Evolutionary conservation across 2,329 filamentous ascomycete species (phyloP), one percentile per base, ranked within the genome.

Genomic region (Aspergillus phoenicis): DNA sequence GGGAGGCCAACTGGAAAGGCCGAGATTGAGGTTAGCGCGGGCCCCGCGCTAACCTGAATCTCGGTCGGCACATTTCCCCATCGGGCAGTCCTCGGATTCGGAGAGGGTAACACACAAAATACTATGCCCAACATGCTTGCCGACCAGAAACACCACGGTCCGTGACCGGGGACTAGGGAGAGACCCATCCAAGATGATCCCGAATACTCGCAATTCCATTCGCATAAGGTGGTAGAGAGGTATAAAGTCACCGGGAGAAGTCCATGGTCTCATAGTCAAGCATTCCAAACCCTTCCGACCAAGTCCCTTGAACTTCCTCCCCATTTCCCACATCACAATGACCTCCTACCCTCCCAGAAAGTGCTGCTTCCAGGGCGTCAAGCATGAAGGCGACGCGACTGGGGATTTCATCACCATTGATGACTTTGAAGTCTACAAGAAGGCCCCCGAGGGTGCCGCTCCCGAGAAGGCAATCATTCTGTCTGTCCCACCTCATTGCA

Each of bases 341-440:
- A 20, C 45, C 24, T 49, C 45, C 3, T 49, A 26, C 45, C 45
- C 24, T 15, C 45, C 45, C 1, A 28, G 45, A 26, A 26, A 26
- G 41, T 58, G 57, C 48, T 58, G 57, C 47, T 33, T 28, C 15
- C 36, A 58, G 28, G 47, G 47, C 24, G 57, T 58, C 20, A 58
- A 58, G 48, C 57, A 58, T 30, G 57, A 45, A 4, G 57, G 57
- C 15, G 22, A 20, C 11, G 57, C 57, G 3, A 52, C 20, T 15
- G 57, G 57, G n/a, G 24, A 43, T n/a, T 43, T 58, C 22, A 43
- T 36, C 13, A 39, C 33, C 48, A 20, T 58, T n/a, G 36, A 24
- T n/a, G 38, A 58, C 36, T 45, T 58, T 13, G 57, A 58, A 26
- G 48, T 52, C 8, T 58, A 58, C 24, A 28, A 30, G 8, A 43